These are phyloP conservation scores for Haematococcus sp. DNA, from an alignment of 139 green algal genomes.

Conservation along the genomic window DNA sequence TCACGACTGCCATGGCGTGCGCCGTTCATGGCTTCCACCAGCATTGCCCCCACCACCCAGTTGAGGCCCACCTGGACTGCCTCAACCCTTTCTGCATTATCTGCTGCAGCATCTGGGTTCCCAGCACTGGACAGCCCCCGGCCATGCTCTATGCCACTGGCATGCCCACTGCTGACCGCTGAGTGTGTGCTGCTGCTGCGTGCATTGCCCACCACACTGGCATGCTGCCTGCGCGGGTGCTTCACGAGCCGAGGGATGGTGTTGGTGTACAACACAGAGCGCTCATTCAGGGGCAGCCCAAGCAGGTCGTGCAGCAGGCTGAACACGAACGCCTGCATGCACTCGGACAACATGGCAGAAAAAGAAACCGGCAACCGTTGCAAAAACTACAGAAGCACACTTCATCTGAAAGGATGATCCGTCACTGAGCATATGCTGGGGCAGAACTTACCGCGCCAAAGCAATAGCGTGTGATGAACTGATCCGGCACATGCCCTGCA, in stretches of 20 bases:
- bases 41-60: constrained; percentile 35
- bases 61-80: constrained; percentile 17
- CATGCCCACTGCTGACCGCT: not conserved
- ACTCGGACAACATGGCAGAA: too few relatives aligned
- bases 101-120: not conserved
- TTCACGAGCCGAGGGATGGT: constrained; percentile 9
- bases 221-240: not conserved
- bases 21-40: constrained; percentile 33
- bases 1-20: not conserved
- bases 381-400: too few relatives aligned
- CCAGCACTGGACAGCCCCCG: not conserved
- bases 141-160: not conserved
- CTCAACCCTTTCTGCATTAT: not conserved
- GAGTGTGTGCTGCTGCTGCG: too few relatives aligned
- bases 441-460: constrained; percentile 28
- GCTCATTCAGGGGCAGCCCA: constrained; percentile 31
- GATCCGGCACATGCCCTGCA: constrained; percentile 33
- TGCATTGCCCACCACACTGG: not conserved
- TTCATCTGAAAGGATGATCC: too few relatives aligned
- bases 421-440: too few relatives aligned
- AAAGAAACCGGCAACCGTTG: too few relatives aligned
- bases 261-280: constrained; percentile 43
- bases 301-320: constrained; percentile 47
- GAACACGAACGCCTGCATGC: constrained; percentile 30
- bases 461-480: constrained; percentile 53